Base-by-base conservation (phyloP, 2,329 filamentous ascomycete species). In the Hortaea werneckii region DNA sequence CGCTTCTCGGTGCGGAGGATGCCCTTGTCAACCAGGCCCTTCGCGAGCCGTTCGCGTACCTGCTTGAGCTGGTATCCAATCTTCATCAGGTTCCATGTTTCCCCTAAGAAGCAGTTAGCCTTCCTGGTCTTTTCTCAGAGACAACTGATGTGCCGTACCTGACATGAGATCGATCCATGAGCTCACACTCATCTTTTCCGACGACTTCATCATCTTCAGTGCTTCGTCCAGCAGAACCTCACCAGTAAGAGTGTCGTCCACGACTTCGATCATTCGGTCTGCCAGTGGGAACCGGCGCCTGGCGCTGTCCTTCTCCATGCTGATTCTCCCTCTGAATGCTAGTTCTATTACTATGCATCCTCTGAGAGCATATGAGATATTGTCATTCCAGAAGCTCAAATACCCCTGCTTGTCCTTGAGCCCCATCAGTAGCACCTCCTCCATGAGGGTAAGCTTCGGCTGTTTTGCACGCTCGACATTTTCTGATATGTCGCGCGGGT, bases 21-120 rank as follows among this genome's bases (percentile, higher is more conserved):
- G 62, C 92, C 92, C 73, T 98, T 98, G 73, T 98, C 92, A 54
- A 98, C 92, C 40, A 98, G 80, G 30, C 92, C 92, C 71, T 98
- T 98, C 62, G 89, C 90, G 47, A 98, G 78, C 47, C 92, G 86
- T 73, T 98, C 92, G 64, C 92, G 88, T 48, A 98, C 92, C 76
- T 98, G 92, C 74, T 98, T 98, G 58, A 98, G 78, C 74, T 98
- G 92, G 70, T 98, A 98, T 65, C 92, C 92, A 60, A 98, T 98
- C 76, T 98, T 98, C 92, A 98, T 96, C 54, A 98, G 74, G 66
- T 98, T 98, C 92, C 92, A 98, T 45, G 92, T 98, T 70, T 98
- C 92, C 65, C 92, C 90, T 96, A 63, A 48, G 43, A 34, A 37
- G 52, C 61, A 54, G 62, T 63, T 44, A 50, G 49, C 44, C 41